Evolutionary conservation across 352 stramenopile genomes (phyloP).

Genomic region (Aphanomyces euteiches): DNA sequence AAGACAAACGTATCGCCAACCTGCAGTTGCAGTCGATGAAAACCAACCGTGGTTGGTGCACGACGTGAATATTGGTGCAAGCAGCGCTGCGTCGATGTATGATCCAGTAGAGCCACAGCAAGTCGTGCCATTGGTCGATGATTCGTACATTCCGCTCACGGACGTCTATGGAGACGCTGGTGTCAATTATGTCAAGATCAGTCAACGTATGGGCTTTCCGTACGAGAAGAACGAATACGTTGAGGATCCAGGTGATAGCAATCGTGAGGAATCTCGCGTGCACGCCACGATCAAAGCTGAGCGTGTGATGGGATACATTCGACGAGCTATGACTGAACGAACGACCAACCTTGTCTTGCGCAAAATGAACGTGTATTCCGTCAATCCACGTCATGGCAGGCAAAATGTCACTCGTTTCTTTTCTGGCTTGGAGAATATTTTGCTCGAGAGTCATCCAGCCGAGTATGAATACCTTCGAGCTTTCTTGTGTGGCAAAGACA

Average conservation of each 20-base stretch:
- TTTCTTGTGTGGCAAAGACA: conserved; percentile 68
- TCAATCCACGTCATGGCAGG: conserved; percentile 63
- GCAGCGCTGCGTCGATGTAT: not conserved
- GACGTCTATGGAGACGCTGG: not conserved
- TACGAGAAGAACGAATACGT: conserved; percentile 42
- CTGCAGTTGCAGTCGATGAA: too few relatives aligned
- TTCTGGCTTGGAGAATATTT: conserved; percentile 62
- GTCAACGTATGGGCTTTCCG: conserved; percentile 70
- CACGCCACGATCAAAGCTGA: conserved; percentile 69
- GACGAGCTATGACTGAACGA: conserved; percentile 80
- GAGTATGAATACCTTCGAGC: conserved; percentile 69
- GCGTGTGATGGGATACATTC: conserved; percentile 67
- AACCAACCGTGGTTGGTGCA: too few relatives aligned
- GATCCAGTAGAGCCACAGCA: not conserved
- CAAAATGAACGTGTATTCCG: conserved; percentile 73
- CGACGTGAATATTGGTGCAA: too few relatives aligned
- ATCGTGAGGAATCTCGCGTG: conserved; percentile 67
- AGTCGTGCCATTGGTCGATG: conserved; percentile 6
- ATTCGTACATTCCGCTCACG: not conserved
- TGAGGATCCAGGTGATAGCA: conserved; percentile 37
- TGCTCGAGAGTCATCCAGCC: conserved; percentile 49
- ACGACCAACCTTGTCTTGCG: conserved; percentile 80
- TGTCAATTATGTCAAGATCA: conserved; percentile 50
- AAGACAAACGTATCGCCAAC: too few relatives aligned
- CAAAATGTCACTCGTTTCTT: conserved; percentile 78